Conservation (phyloP, 306 rosid genomes). For the Prunus salicina region DNA sequence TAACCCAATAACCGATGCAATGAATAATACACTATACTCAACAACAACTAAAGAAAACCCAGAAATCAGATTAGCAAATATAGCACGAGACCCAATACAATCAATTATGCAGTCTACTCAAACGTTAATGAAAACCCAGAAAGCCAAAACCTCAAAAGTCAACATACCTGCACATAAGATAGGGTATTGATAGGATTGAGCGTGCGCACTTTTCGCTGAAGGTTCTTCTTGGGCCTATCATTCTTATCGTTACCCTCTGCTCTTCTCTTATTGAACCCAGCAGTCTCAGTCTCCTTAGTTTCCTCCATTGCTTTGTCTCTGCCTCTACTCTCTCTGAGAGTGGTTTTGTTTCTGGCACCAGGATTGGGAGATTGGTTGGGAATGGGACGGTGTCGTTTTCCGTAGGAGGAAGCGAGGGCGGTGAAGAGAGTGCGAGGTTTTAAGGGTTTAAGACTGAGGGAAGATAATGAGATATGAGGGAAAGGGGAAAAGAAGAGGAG, state of each 20-base stretch:
- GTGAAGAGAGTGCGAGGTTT: conserved; percentile 36
- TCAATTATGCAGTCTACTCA: neutral
- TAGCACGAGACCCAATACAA: neutral
- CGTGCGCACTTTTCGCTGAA: conserved; percentile 52
- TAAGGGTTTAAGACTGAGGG: conserved; percentile 5
- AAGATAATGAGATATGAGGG: conserved; percentile 23
- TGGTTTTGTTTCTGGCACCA: conserved; percentile 35
- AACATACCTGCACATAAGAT: conserved; percentile 63
- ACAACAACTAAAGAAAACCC: neutral
- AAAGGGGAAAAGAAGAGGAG: conserved; percentile 23
- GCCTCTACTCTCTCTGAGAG: conserved; percentile 9
- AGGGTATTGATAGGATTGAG: conserved; percentile 74
- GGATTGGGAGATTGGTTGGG: conserved; percentile 25
- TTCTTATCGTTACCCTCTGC: conserved; percentile 65
- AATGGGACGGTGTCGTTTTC: conserved; percentile 37
- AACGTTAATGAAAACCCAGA: neutral
- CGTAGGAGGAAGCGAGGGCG: conserved; percentile 36
- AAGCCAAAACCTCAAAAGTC: neutral
- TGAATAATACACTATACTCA: neutral
- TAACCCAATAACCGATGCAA: neutral
- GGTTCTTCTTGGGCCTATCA: conserved; percentile 47
- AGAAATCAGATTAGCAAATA: neutral
- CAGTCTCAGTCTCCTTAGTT: conserved; percentile 11
- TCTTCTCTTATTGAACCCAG: conserved; percentile 67
- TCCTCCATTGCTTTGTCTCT: conserved; percentile 40